These are phyloP conservation scores for Ascochyta viciae-villosae DNA, from an alignment of 2,329 filamentous ascomycete species.

Conservation along the genomic window DNA sequence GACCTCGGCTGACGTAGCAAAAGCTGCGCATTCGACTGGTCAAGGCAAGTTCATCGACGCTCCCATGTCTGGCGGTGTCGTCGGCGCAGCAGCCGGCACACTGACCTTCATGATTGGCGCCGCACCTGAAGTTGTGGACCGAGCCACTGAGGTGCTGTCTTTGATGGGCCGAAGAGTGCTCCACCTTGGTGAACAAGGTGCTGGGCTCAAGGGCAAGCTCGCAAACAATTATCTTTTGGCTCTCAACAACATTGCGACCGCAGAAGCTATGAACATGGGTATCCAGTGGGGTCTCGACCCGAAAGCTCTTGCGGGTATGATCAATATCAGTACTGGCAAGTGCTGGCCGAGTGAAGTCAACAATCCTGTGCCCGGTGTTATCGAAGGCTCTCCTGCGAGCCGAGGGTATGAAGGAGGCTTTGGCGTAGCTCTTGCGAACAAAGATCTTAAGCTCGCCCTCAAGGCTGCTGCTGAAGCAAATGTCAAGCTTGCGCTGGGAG, in stretches of 20 bases:
- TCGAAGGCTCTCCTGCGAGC: conserved; percentile 75
- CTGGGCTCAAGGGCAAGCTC: conserved; percentile 88
- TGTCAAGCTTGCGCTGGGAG: conserved; percentile 55
- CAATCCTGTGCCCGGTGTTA: conserved; percentile 88
- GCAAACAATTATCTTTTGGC: conserved; percentile 97
- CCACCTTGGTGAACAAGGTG: conserved; percentile 83
- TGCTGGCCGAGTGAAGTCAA: conserved; percentile 98
- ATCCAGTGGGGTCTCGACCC: conserved; percentile 68
- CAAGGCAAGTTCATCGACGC: conserved; percentile 88
- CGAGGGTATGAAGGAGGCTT: conserved; percentile 69
- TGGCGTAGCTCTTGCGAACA: conserved; percentile 58
- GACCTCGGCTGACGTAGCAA: conserved; percentile 79
- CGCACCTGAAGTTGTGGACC: conserved; percentile 65
- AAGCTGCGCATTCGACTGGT: conserved; percentile 69
- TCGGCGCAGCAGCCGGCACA: conserved; percentile 85
- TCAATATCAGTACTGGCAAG: conserved; percentile 91
- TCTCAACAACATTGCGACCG: conserved; percentile 82
- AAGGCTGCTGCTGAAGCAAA: conserved; percentile 54
- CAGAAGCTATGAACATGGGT: conserved; percentile 72
- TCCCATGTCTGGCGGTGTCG: conserved; percentile 95
- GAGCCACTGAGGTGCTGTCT: conserved; percentile 72
- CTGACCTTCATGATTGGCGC: conserved; percentile 96
- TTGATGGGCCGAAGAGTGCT: conserved; percentile 87
- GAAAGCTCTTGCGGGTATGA: conserved; percentile 77
- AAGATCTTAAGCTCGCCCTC: conserved; percentile 58